Conservation (phyloP, 2,329 filamentous ascomycete genomes). For the Sclerotinia trifoliorum region DNA sequence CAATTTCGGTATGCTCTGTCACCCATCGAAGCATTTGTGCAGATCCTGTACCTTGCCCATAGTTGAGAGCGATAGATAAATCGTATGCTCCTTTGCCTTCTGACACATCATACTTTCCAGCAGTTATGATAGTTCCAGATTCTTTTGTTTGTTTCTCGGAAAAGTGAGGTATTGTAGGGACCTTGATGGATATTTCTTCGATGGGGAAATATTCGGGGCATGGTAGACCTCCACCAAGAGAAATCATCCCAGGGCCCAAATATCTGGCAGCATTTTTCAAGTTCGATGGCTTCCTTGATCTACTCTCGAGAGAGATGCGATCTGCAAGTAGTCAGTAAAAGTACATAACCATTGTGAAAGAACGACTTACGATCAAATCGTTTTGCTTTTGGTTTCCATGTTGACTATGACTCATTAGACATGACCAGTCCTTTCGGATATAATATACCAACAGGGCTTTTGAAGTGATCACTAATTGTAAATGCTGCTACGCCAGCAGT, state of each 20-base stretch:
- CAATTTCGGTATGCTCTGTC: conserved; percentile 92
- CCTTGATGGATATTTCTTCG: conserved; percentile 70
- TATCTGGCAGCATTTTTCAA: conserved; percentile 43
- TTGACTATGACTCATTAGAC: conserved; percentile 43
- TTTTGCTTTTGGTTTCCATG: conserved; percentile 72
- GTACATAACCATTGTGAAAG: conserved; percentile 25
- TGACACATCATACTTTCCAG: conserved; percentile 81
- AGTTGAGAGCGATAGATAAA: conserved; percentile 87
- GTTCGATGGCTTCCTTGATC: conserved; percentile 61
- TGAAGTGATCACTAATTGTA: conserved; percentile 80
- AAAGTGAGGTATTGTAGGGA: conserved; percentile 69
- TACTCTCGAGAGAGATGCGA: conserved; percentile 62
- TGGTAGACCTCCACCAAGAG: conserved; percentile 87
- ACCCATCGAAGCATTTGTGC: conserved; percentile 87
- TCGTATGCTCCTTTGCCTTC: conserved; percentile 61
- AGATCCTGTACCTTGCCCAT: conserved; percentile 81
- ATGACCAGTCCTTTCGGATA: background rate
- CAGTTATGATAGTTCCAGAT: conserved; percentile 58
- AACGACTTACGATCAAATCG: conserved; percentile 75
- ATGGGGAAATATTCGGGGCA: conserved; percentile 93
- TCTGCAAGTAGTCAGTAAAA: conserved; percentile 34
- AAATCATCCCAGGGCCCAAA: conserved; percentile 72
- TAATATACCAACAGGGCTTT: conserved; percentile 58
- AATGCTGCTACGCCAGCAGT: conserved; percentile 74
- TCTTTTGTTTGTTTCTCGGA: conserved; percentile 64